Base-by-base conservation (phyloP, 805 yeast genomes). In the Candida krabiensis region DNA sequence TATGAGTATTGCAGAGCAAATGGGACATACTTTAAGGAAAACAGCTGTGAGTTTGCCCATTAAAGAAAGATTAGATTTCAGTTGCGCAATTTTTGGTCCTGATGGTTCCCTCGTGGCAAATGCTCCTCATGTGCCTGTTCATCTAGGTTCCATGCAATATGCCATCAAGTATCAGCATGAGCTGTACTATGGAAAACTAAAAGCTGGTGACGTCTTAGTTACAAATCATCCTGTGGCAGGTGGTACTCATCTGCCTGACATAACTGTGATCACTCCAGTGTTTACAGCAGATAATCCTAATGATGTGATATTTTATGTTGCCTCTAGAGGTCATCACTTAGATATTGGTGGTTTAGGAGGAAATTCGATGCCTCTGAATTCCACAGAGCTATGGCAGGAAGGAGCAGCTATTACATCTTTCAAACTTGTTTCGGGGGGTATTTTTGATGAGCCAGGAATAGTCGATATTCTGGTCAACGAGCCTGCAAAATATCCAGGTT, bases 311-410 rank as follows among this genome's bases (percentile, higher is more conserved):
- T 75, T 74, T 48, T 75, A 74, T 63, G 71, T 73, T 19, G 80
- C 80, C 3, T 67, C 78, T 4, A 58, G 80, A 37, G 80, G 79
- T n/a, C 80, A 76, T 55, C 80, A 76, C 54, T 75, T 80, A 22
- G 80, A 76, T 46, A 75, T 76, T 47, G 80, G 80, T 28, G 75
- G 77, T n/a, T 69, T 74, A 34, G 66, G 76, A 33, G 75, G 78
- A 18, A 79, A 79, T 4, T 67, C 76, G 1, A 73, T 74, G 70
- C 73, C 77, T 19, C 76, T 80, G 8, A 66, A 72, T 46, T 72
- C 80, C 9, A 71, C 70, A 49, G 67, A 71, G 27, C 65, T 76
- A 35, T 67, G 59, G 46, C 76, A 75, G 41, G 81, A 76, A 55
- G 81, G 80, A 32, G 80, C 75, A 3, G 67, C 75, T 14, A 73